phyloP scores from a whole-genome alignment of 2,329 filamentous ascomycete genomes.

The Cercospora beticola region DNA sequence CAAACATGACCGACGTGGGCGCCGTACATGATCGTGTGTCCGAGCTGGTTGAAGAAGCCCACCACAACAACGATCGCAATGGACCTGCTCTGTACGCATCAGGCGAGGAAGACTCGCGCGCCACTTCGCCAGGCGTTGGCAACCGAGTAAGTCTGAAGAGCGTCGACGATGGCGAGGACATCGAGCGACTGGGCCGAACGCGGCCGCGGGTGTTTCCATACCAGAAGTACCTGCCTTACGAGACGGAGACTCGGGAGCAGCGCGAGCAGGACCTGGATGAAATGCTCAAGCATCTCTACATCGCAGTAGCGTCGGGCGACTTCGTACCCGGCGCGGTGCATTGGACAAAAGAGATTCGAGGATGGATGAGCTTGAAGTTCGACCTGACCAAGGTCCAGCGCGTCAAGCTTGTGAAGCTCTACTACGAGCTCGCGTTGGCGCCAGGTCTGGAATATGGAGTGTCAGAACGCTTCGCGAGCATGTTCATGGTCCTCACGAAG shows the following conservation, averaged over 20 bases:
- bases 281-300: constrained; percentile 91
- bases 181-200: constrained; percentile 64
- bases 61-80: constrained; percentile 34
- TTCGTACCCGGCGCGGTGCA: constrained; percentile 91
- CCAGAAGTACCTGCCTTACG: constrained; percentile 84
- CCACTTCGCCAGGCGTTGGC: constrained; percentile 74
- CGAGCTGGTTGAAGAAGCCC: constrained; percentile 43
- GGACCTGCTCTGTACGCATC: constrained; percentile 8
- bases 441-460: constrained; percentile 81
- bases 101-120: constrained; percentile 73
- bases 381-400: constrained; percentile 85
- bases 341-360: constrained; percentile 94
- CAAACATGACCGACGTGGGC: constrained; percentile 30
- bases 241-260: constrained; percentile 75
- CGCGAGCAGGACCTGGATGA: constrained; percentile 77
- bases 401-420: constrained; percentile 80
- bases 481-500: constrained; percentile 96
- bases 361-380: constrained; percentile 96
- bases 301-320: constrained; percentile 86
- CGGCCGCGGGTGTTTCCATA: constrained; percentile 89
- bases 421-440: constrained; percentile 89
- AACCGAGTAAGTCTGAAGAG: constrained; percentile 38
- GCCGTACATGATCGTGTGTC: constrained; percentile 39
- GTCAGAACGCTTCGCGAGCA: constrained; percentile 88
- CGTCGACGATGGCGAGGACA: constrained; percentile 44